Conservation (phyloP, 306 rosid genomes). For the Biancaea sappan region DNA sequence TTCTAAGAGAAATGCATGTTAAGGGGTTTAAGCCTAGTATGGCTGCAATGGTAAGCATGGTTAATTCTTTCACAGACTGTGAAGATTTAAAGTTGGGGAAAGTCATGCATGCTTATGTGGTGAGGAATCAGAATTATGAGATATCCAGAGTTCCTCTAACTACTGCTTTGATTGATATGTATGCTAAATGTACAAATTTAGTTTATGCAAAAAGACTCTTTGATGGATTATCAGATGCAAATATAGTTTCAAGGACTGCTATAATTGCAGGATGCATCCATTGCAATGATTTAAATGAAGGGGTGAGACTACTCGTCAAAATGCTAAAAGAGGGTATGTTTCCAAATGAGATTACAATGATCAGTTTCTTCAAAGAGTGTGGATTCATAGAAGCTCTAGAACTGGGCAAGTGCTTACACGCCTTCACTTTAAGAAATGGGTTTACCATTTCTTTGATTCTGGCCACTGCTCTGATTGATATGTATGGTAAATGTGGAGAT, state of each 20-base stretch:
- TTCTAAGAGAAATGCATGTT: conserved; percentile 49
- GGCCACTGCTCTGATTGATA: conserved; percentile 65
- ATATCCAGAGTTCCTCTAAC: conserved; percentile 36
- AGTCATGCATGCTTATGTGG: conserved; percentile 59
- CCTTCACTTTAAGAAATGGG: conserved; percentile 52
- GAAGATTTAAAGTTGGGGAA: conserved; percentile 50
- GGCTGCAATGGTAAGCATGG: conserved; percentile 54
- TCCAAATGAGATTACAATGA: conserved; percentile 68
- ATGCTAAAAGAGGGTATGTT: conserved; percentile 46
- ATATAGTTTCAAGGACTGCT: conserved; percentile 59
- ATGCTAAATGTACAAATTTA: conserved; percentile 50
- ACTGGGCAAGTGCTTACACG: conserved; percentile 60
- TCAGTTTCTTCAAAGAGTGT: conserved; percentile 60
- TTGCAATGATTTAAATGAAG: conserved; percentile 40
- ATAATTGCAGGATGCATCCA: conserved; percentile 53
- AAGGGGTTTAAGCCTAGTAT: conserved; percentile 49
- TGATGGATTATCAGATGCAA: conserved; percentile 41
- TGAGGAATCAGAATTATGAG: conserved; percentile 42
- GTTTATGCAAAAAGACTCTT: conserved; percentile 47
- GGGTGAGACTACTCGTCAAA: conserved; percentile 35
- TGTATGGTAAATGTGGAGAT: conserved; percentile 74
- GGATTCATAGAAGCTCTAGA: conserved; percentile 44
- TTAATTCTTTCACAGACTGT: conserved; percentile 42
- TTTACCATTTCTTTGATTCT: conserved; percentile 49
- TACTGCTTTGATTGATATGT: conserved; percentile 62